These are phyloP conservation scores for Malus asiatica DNA, from an alignment of 306 rosid species.

Conservation along the genomic window DNA sequence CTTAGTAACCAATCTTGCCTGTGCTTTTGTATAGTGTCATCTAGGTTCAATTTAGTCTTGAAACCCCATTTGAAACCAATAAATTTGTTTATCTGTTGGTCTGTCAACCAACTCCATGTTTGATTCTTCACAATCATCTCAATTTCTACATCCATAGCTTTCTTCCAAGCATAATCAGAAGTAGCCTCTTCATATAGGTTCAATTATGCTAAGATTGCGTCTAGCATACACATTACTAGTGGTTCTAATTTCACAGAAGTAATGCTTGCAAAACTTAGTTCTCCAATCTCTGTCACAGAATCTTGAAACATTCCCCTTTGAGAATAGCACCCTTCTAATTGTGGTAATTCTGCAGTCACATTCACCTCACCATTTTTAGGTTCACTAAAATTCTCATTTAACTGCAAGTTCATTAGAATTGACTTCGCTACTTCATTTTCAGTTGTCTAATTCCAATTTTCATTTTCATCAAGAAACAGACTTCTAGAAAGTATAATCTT, in stretches of 20 bases:
- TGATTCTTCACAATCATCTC: neutral
- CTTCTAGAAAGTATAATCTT: no score
- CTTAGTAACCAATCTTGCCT: neutral
- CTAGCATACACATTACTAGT: neutral
- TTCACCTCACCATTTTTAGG: no score
- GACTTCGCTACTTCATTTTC: no score
- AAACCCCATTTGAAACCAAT: neutral
- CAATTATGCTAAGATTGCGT: neutral
- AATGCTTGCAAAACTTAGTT: neutral
- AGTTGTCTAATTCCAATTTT: no score
- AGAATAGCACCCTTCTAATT: no score
- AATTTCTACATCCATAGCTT: neutral
- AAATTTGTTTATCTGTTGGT: neutral
- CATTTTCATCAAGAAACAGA: no score
- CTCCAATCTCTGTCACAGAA: no score
- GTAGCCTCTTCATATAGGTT: neutral
- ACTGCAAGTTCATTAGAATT: no score
- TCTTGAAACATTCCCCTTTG: no score
- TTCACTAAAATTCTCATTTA: no score
- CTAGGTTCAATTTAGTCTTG: neutral
- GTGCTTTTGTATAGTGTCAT: neutral
- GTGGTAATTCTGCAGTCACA: no score
- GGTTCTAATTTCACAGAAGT: neutral
- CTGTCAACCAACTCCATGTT: neutral
- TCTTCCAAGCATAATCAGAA: neutral